Evolutionary conservation across 345 rosid species (phyloP).

Genomic region (Sonneratia alba): DNA sequence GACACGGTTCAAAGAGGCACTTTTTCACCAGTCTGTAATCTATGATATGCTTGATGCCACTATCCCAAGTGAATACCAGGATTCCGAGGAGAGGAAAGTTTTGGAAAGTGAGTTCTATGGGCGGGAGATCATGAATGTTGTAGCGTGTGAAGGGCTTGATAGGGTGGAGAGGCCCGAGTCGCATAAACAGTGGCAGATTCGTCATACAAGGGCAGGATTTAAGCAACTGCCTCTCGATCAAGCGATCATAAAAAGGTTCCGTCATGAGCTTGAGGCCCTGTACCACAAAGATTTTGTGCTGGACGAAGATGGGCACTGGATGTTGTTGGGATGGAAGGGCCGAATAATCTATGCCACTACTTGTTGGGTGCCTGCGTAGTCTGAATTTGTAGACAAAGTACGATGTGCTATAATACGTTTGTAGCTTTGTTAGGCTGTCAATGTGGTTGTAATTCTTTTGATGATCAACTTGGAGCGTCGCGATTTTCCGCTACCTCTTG

Average conservation of each 20-base stretch:
- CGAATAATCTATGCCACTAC: conserved; percentile 52
- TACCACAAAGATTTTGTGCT: conserved; percentile 68
- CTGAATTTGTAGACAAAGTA: background rate
- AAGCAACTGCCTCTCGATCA: background rate
- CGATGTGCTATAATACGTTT: background rate
- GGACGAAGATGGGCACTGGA: conserved; percentile 58
- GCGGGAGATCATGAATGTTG: background rate
- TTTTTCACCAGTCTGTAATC: conserved; percentile 56
- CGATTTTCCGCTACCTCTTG: too few relatives aligned
- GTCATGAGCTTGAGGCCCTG: conserved; percentile 23
- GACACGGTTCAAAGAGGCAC: conserved; percentile 66
- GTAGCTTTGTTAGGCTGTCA: too few relatives aligned
- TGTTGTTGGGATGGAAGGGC: conserved; percentile 92
- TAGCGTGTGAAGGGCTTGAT: background rate
- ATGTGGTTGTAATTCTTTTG: too few relatives aligned
- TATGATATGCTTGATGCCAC: conserved; percentile 26
- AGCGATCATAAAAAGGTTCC: conserved; percentile 1
- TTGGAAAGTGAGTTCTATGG: background rate
- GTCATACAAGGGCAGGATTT: conserved; percentile 23
- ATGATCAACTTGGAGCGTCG: too few relatives aligned
- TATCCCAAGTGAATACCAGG: background rate
- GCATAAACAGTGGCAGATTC: conserved; percentile 13
- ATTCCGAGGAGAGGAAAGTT: background rate
- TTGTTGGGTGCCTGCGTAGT: conserved; percentile 53
- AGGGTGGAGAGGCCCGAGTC: background rate